phyloP scores from a whole-genome alignment of 805 yeast genomes.

The Candida caryicola region DNA sequence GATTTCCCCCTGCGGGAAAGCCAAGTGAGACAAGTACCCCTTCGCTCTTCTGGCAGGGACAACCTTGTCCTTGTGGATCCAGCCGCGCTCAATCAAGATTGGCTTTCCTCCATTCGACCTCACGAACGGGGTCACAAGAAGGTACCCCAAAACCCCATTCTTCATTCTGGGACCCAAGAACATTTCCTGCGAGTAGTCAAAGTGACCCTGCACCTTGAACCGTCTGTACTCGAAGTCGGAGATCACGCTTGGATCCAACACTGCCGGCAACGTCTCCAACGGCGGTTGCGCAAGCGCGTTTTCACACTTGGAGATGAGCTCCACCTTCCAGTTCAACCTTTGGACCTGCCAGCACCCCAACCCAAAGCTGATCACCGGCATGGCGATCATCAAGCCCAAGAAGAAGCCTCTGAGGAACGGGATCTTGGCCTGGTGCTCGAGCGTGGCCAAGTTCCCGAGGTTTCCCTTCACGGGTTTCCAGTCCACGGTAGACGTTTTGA shows the following conservation, averaged over 20 bases:
- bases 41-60: slow-evolving; percentile 48
- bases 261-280: slow-evolving; percentile 60
- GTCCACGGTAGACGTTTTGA: slow-evolving; percentile 70
- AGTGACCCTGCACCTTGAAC: slow-evolving; percentile 73
- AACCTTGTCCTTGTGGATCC: slow-evolving; percentile 73
- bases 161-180: slow-evolving; percentile 86
- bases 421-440: slow-evolving; percentile 38
- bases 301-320: slow-evolving; percentile 78
- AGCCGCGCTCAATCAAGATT: slow-evolving; percentile 84
- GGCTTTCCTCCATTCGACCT: slow-evolving; percentile 74
- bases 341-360: slow-evolving; percentile 92
- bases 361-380: slow-evolving; percentile 84
- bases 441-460: slow-evolving; percentile 31
- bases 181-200: slow-evolving; percentile 81
- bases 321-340: slow-evolving; percentile 84
- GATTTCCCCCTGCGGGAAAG: slow-evolving; percentile 71
- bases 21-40: slow-evolving; percentile 59
- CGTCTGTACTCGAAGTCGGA: slow-evolving; percentile 78
- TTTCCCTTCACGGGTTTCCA: slow-evolving; percentile 75
- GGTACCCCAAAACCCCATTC: slow-evolving; percentile 69
- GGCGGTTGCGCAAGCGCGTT: slow-evolving; percentile 75
- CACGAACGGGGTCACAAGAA: slow-evolving; percentile 76
- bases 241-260: slow-evolving; percentile 61
- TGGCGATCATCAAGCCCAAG: slow-evolving; percentile 54
- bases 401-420: slow-evolving; percentile 38